Evolutionary conservation across 2,329 filamentous ascomycete species (phyloP), one percentile per base, ranked within the genome.

Genomic region (Aspergillus melleus): DNA sequence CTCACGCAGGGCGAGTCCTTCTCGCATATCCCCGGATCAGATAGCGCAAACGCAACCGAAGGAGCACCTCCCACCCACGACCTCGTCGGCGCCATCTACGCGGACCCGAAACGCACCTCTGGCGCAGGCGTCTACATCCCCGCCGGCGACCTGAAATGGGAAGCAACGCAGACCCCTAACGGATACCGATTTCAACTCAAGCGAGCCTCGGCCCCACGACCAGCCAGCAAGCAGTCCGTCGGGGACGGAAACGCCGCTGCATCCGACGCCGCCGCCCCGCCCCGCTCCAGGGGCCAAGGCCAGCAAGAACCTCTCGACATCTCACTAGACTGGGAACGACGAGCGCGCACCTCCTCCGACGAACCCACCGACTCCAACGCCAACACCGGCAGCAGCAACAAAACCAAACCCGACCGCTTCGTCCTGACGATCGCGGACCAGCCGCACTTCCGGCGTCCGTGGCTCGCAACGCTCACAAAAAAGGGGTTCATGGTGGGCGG

Each of bases 1-100:
- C 60, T 71, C 6, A 66, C 68, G 0, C 68, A 68, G 53, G 70
- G 66, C 52, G 72, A 73, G 36, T 59, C 62, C 1, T 74, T 57
- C 47, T 46, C 58, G 19, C 58, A 64, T 51, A 47, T 66, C 2
- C 24, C 49, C 10, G 2, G 32, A 6, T 8, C 55, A 14, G 12
- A 16, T 16, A 36, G 32, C 0, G 10, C 2, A 29, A 32, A 14
- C 32, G 22, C 42, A 22, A 11, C 32, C 22, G 2, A 44, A 55
- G 44, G 9, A 49, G n/a, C 50, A 24, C 32, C 49, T 22, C 32
- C 44, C 4, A 24, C 9, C n/a, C n/a, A 30, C 4, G 29, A 24
- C 16, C 16, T 56, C 19, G 49, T 56, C 8, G 55, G 60, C 16
- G 60, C 54, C 10, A 57, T 61, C 5, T 56, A 52, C 11, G 46